Evolutionary conservation across 371 early-diverging fungal species (phyloP).

Genomic region (Circinella umbellata): DNA sequence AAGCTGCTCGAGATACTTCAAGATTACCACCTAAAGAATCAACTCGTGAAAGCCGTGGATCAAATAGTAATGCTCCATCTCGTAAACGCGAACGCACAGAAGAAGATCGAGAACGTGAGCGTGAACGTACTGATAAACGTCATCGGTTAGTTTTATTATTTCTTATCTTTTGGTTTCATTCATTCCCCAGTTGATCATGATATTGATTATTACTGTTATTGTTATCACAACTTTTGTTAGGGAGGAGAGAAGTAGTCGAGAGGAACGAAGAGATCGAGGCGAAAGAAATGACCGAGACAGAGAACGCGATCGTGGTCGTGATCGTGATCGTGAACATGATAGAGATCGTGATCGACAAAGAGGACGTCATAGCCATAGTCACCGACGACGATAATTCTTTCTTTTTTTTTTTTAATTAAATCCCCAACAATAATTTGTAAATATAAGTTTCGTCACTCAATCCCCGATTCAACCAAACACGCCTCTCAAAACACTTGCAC

Average conservation of each 20-base stretch:
- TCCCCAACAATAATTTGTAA: too few species aligned
- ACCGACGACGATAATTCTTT: background rate
- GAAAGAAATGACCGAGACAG: constrained; percentile 23
- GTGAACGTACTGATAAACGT: constrained; percentile 20
- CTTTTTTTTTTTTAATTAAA: too few species aligned
- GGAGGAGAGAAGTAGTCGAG: constrained; percentile 29
- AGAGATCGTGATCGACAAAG: constrained; percentile 23
- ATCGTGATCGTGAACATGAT: constrained; percentile 15
- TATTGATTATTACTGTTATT: too few species aligned
- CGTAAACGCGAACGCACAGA: constrained; percentile 14
- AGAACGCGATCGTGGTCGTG: constrained; percentile 19
- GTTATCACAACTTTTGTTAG: background rate
- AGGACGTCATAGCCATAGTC: constrained; percentile 2
- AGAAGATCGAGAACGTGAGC: constrained; percentile 19
- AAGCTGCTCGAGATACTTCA: constrained; percentile 21
- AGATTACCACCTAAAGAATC: background rate
- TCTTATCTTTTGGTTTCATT: background rate
- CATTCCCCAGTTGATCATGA: too few species aligned
- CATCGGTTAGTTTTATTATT: constrained; percentile 10
- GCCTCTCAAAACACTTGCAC: too few species aligned
- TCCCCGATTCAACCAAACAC: too few species aligned
- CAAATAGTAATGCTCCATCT: constrained; percentile 5
- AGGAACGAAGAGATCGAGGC: constrained; percentile 15
- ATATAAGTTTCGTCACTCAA: too few species aligned
- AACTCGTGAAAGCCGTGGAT: background rate